Evolutionary conservation across 2,329 filamentous ascomycete species (phyloP), one percentile per base, ranked within the genome.

Genomic region (Penicillium sp.): DNA sequence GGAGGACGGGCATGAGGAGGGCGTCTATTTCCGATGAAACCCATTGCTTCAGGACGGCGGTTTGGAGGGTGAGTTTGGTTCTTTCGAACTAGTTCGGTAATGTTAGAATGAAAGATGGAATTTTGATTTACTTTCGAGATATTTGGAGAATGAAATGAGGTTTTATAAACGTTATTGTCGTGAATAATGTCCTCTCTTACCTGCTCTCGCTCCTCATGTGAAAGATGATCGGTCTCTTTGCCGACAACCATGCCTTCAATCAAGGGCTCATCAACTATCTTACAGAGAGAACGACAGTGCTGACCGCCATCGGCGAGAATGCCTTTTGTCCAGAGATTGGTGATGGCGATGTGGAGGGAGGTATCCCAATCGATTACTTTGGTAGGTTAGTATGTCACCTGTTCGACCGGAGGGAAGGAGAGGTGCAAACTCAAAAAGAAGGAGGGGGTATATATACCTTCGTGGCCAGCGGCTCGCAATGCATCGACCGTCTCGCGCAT

Each of bases 381-480:
- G 4, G 6, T 3, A 23, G 4, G 21, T 51, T 55, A 48, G 46
- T 13, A 42, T 40, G 18, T 3, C 7, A 21, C 15, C 1, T 3
- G 16, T 25, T 41, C 5, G 8, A 25, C 39, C 15, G 4, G 1
- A 41, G 16, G 15, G 8, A 12, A 27, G 15, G 23, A 6, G 4
- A 25, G 23, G 23, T 23, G 9, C 25, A 13, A 10, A 16, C n/a
- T 7, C 23, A 8, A 23, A 25, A 16, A 25, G 8, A 25, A 25
- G 2, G 7, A 25, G 13, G 21, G 21, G 4, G 4, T 32, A 12
- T 23, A 35, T 10, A 34, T 25, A 48, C 65, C 80, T 77, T 59
- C 78, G 74, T 21, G 81, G 70, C 60, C 81, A 66, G 79, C 84
- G 82, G 8, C 85, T 78, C 2, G 85, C 71, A 53, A 86, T 66